These are phyloP conservation scores for Rutidosis leptorrhynchoides DNA, from an alignment of 129 eudicot species.

Conservation along the genomic window DNA sequence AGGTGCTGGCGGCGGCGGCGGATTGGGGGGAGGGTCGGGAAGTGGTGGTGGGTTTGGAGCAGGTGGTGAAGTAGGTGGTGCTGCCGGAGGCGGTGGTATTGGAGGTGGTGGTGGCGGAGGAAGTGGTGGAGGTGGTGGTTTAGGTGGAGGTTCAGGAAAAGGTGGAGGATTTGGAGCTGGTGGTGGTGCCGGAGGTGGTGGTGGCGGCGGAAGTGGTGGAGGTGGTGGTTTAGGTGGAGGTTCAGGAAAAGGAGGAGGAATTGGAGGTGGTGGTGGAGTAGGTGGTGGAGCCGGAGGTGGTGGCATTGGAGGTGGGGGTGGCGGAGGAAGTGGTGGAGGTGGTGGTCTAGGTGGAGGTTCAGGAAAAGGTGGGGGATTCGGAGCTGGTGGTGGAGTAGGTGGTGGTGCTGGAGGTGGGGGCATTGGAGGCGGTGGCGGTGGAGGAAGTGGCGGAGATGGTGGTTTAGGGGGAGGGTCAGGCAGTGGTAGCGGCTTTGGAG, in stretches of 20 bases:
- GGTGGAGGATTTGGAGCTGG: no score
- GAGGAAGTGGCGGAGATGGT: conserved; percentile 20
- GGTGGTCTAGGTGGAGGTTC: conserved; percentile 22
- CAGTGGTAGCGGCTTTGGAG: conserved; percentile 34
- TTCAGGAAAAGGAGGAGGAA: conserved; percentile 11
- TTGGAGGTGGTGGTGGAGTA: conserved; percentile 8
- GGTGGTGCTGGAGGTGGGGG: conserved; percentile 14
- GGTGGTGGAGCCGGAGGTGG: conserved; percentile 18
- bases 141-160: not conserved
- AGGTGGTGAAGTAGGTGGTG: not conserved
- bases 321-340: conserved; percentile 16
- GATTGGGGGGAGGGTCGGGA: not conserved
- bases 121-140: conserved; percentile 5
- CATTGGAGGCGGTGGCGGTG: conserved; percentile 1
- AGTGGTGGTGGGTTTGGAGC: conserved; percentile 1
- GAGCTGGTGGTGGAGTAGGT: conserved; percentile 20
- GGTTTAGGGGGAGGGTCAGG: conserved; percentile 35
- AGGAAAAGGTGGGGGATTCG: conserved; percentile 21
- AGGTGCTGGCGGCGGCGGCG: not conserved
- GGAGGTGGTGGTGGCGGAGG: not conserved
- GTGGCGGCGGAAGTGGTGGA: not conserved
- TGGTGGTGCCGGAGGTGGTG: not conserved
- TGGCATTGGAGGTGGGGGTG: conserved; percentile 13
- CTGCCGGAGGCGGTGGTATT: not conserved
- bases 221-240: conserved; percentile 6